Base-by-base conservation (phyloP, 176 grass and related monocot species). In the Triticum monococcum region DNA sequence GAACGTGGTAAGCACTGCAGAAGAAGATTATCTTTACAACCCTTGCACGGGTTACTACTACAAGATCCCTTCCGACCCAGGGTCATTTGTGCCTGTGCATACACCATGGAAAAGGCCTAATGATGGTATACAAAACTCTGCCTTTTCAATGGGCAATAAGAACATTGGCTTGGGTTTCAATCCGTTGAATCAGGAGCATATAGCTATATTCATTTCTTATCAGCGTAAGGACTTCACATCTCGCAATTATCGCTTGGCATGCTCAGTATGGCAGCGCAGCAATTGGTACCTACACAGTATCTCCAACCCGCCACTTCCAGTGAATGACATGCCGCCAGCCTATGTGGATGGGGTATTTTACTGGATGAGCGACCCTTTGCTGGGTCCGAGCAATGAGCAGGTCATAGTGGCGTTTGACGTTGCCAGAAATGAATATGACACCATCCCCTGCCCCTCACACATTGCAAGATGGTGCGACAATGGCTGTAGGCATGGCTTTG, bases 81-180 rank as follows among this genome's bases (percentile, higher is more conserved):
- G 10, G 9, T 26, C 62, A 64, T 64, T 0, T 24, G 12, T 28
- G 23, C 24, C 2, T 24, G 12, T 28, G 23, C 24, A 4, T 25
- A 64, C 62, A 25, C 24, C 62, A 64, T 64, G 24, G 62, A 11
- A 64, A 64, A 64, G 62, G 62, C 62, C 62, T 4, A 0, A 1
- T 26, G 61, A 64, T 64, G 61, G 62, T 28, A 64, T 26, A 13
- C 62, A 64, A 8, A 40, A 67, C 63, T 18, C 18, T 1, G 16
- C 80, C 16, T 82, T 68, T 8, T 17, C 68, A 41, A 0, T 75
- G 2, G 68, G 54, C 56, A n/a, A 8, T 13, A 63, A 14, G 70
- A 75, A 11, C 18, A 23, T 77, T 67, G 83, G 73, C 28, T 36
- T 85, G 60, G 83, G 83, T 13, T 84, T 84, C 57, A 76, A 64